Evolutionary conservation across 179 eudicot species (phyloP).

Genomic region (Beta lomatogona): DNA sequence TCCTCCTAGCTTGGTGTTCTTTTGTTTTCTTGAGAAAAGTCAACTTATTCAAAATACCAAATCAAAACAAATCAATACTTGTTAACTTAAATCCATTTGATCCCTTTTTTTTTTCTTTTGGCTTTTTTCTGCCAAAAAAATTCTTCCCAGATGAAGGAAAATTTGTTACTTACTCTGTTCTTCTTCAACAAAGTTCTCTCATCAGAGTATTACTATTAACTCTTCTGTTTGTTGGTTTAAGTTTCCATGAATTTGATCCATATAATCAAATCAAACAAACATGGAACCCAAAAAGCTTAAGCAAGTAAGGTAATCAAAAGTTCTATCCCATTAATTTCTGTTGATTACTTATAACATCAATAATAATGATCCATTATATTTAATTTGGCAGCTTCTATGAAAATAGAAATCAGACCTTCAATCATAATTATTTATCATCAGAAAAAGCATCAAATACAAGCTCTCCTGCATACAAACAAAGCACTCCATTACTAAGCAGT

Average conservation of each 20-base stretch:
- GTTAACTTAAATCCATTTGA: too few species aligned
- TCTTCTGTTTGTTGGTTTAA: not conserved
- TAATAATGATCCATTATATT: not conserved
- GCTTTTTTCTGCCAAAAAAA: not conserved
- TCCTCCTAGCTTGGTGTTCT: not conserved
- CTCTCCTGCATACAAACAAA: slow-evolving; percentile 39
- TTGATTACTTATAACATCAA: too few species aligned
- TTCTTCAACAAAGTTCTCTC: too few species aligned
- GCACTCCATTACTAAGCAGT: slow-evolving; percentile 34
- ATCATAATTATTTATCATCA: slow-evolving; percentile 19
- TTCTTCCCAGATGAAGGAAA: not conserved
- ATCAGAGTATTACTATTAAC: too few species aligned
- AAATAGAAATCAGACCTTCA: slow-evolving; percentile 38
- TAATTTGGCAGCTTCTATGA: slow-evolving; percentile 44
- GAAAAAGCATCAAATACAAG: slow-evolving; percentile 23
- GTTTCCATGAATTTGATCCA: not conserved
- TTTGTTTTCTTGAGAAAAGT: slow-evolving; percentile 7
- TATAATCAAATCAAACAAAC: not conserved
- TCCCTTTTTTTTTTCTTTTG: too few species aligned
- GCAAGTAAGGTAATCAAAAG: slow-evolving; percentile 12
- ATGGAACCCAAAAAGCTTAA: slow-evolving; percentile 12
- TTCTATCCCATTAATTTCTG: too few species aligned
- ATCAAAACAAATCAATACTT: not conserved
- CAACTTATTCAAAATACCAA: slow-evolving; percentile 1
- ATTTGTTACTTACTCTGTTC: not conserved